Evolutionary conservation across 192 early-diverging fungal species (phyloP).

Genomic region (Powellomyces hirtus): DNA sequence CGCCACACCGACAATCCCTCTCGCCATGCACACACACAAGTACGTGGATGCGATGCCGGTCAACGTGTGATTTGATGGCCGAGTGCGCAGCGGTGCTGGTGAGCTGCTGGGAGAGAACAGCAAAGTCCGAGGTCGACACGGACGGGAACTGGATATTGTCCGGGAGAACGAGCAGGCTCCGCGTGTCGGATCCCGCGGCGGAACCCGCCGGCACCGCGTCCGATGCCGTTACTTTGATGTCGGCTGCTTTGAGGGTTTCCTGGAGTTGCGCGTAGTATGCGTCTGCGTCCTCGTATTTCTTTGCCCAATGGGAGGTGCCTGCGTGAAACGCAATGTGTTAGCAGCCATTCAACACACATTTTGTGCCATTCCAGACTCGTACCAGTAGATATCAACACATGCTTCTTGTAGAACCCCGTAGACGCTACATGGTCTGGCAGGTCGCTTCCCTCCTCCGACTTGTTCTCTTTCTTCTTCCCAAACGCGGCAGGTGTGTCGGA

Average conservation of each 20-base stretch:
- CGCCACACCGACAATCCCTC: constrained; percentile 50
- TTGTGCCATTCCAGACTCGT: neutral
- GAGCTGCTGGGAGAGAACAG: neutral
- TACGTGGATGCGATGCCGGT: neutral
- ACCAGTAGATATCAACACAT: constrained; percentile 14
- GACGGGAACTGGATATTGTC: constrained; percentile 18
- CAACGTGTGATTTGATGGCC: neutral
- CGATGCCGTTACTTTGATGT: neutral
- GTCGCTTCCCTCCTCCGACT: neutral
- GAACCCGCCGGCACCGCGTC: neutral
- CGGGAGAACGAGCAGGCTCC: constrained; percentile 10
- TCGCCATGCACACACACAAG: constrained; percentile 46
- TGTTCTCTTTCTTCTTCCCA: neutral
- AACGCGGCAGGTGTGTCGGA: neutral
- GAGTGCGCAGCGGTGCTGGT: neutral
- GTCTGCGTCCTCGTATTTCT: constrained; percentile 9
- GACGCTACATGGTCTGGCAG: constrained; percentile 15
- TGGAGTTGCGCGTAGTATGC: neutral
- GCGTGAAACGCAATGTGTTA: neutral
- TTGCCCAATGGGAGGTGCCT: constrained; percentile 6
- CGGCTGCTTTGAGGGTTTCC: neutral
- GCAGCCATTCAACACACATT: neutral
- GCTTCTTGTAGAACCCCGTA: constrained; percentile 14
- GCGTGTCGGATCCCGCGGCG: neutral
- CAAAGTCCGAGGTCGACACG: neutral